Base-by-base conservation (phyloP, 768 basidiomycete genomes). In the Amylocystis lapponica region DNA sequence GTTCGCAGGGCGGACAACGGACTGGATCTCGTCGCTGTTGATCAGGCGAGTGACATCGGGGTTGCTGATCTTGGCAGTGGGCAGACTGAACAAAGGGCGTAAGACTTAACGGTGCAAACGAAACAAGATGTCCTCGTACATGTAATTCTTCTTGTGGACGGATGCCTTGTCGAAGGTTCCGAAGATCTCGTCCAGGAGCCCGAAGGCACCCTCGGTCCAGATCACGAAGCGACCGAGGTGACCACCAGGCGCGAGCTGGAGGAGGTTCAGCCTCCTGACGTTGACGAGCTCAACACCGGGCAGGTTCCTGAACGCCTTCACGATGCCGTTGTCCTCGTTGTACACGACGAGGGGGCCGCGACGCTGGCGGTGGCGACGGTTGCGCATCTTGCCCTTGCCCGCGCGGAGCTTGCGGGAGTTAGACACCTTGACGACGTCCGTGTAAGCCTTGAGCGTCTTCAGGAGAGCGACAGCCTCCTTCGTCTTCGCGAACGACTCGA, bases 241-340 rank as follows among this genome's bases (percentile, higher is more conserved):
- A 53, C 96, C 96, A 81, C 96, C 96, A 37, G 96, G 96, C 13
- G 96, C 96, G 65, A 99, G 90, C 71, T 97, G 93, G 64, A 99
- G 91, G 59, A 99, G 81, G 74, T 99, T 99, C 58, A 99, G 74
- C 39, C 88, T 71, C 66, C 83, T 79, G 55, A 99, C 96, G 65
- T 89, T 94, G 70, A 88, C 90, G 41, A 95, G 73, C 73, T 98
- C 96, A 56, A 98, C 94, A 70, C 96, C 96, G 49, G 96, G 96
- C 54, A 99, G 68, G 74, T 99, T 99, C 64, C 95, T 84, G 88
- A 99, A 97, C 6, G 96, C 95, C 70, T 90, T 87, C 65, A 94
- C 90, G 63, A 99, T 89, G 54, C 96, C 96, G 50, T 90, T 83
- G 71, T 99, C 95, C 68, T 96, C 90, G 65, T 83, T 88, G 75